Evolutionary conservation across 2,329 filamentous ascomycete species (phyloP), one percentile per base, ranked within the genome.

Genomic region (Pseudocercospora fijiensis): DNA sequence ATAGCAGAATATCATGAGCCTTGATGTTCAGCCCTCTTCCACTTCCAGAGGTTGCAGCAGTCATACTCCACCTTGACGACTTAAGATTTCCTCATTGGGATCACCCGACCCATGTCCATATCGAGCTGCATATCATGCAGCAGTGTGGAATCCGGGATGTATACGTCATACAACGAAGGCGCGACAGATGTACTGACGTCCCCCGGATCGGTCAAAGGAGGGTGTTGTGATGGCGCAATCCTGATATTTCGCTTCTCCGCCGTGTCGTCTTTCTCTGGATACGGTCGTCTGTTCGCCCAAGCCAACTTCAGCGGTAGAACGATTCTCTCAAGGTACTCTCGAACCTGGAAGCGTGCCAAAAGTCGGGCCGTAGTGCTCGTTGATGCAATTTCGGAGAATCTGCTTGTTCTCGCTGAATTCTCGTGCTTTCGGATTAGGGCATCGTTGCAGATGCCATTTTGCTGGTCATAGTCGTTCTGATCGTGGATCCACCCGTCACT

Each of bases 1-100:
- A 56, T 56, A 56, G 53, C 53, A 33, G 53, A 33, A 37, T 56
- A 56, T 37, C 9, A 56, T 26, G 53, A 56, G 16, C n/a, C 33
- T 56, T 18, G 53, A 56, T 1, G 1, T 11, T 26, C 53, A 41
- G 53, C 53, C 53, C 16, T 41, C n/a, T 56, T 26, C 53, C 3
- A 22, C 9, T 37, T 8, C 13, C 18, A 9, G 30, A 41, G 37
- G 37, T n/a, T 8, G 16, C 5, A 37, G 33, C 33, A 33, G 3
- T 13, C 30, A 13, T 33, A n/a, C n/a, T n/a, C n/a, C n/a, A n/a
- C n/a, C n/a, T n/a, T n/a, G n/a, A n/a, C n/a, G n/a, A n/a, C n/a
- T n/a, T n/a, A n/a, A n/a, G 18, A 22, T 9, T 26, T 20, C 45
- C 43, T 24, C 20, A 49, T 49, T 13, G 45, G 45, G 1, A 49